Evolutionary conservation across 768 basidiomycete genomes (phyloP).

Genomic region (Kwoniella dendrophila): DNA sequence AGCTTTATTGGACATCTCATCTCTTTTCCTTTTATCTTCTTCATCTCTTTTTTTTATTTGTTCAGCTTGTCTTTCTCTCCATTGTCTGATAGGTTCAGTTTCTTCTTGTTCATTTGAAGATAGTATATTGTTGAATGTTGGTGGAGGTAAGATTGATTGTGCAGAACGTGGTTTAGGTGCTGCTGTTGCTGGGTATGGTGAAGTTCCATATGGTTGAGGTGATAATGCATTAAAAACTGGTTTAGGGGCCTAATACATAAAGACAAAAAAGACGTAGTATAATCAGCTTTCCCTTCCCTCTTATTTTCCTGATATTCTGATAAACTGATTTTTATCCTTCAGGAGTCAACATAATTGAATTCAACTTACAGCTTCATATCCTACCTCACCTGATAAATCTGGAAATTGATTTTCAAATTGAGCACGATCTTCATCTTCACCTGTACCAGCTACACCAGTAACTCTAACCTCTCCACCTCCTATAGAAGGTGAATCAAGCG

Average conservation of each 20-base stretch:
- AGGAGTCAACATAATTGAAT: not conserved
- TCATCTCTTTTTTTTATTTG: slow-evolving; percentile 85
- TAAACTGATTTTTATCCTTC: too few relatives aligned
- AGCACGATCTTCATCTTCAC: slow-evolving; percentile 47
- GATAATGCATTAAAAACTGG: slow-evolving; percentile 51
- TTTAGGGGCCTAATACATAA: slow-evolving; percentile 38
- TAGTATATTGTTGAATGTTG: slow-evolving; percentile 48
- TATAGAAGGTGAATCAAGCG: slow-evolving; percentile 25
- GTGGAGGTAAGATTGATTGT: slow-evolving; percentile 50
- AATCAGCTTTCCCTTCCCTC: too few relatives aligned
- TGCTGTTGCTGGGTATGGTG: slow-evolving; percentile 49
- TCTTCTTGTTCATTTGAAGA: slow-evolving; percentile 43
- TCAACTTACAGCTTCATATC: slow-evolving; percentile 44
- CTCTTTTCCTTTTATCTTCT: slow-evolving; percentile 50
- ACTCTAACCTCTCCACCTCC: slow-evolving; percentile 44
- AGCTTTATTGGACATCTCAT: slow-evolving; percentile 27
- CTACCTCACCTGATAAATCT: slow-evolving; percentile 47
- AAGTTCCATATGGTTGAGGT: slow-evolving; percentile 50
- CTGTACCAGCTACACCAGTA: slow-evolving; percentile 50
- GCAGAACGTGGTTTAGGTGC: slow-evolving; percentile 30
- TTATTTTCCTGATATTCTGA: too few relatives aligned
- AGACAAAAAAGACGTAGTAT: too few relatives aligned
- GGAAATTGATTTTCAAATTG: slow-evolving; percentile 54
- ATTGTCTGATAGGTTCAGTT: slow-evolving; percentile 64
- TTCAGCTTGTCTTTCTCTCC: slow-evolving; percentile 81